Percentiles rank a stretch among this genome's conserved stretches.
Conservation (phyloP, 2,329 filamentous ascomycete species). For the Gremmenia infestans region DNA sequence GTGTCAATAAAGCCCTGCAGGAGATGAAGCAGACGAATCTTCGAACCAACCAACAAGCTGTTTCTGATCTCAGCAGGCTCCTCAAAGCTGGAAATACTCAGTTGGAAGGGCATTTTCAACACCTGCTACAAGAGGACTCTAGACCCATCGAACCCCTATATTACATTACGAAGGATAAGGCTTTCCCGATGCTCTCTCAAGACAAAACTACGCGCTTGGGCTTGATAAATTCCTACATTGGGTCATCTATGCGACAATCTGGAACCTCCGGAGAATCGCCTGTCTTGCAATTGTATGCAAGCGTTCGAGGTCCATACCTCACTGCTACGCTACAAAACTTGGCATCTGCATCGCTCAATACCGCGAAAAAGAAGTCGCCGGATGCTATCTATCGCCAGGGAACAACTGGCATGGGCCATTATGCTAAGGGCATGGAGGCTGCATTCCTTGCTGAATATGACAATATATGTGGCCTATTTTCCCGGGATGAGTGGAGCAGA, state of each 20-base stretch:
- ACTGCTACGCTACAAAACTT: slow-evolving; percentile 76
- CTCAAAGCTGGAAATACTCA: slow-evolving; percentile 76
- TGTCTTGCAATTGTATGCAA: slow-evolving; percentile 77
- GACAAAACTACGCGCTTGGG: slow-evolving; percentile 72
- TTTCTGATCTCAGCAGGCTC: slow-evolving; percentile 71
- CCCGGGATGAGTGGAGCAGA: slow-evolving; percentile 75
- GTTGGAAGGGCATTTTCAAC: slow-evolving; percentile 78
- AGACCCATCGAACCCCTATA: slow-evolving; percentile 82
- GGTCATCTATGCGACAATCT: slow-evolving; percentile 49
- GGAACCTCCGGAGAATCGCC: slow-evolving; percentile 55
- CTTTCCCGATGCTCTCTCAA: slow-evolving; percentile 75
- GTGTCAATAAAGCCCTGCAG: slow-evolving; percentile 75
- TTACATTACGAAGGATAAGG: slow-evolving; percentile 82
- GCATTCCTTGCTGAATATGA: slow-evolving; percentile 87
- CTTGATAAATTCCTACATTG: slow-evolving; percentile 74
- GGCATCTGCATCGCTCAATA: slow-evolving; percentile 78
- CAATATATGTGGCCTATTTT: slow-evolving; percentile 82
- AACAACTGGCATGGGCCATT: slow-evolving; percentile 86
- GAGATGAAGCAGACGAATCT: slow-evolving; percentile 90
- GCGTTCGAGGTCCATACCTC: slow-evolving; percentile 84
- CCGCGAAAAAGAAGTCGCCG: slow-evolving; percentile 70
- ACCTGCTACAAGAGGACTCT: slow-evolving; percentile 72
- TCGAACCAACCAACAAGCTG: slow-evolving; percentile 84
- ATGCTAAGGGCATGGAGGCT: slow-evolving; percentile 80
- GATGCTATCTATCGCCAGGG: slow-evolving; percentile 83